Percentiles rank a stretch among this genome's conserved stretches.
Evolutionary conservation across 192 early-diverging fungal species (phyloP).

Genomic region (Gonapodya sp.): DNA sequence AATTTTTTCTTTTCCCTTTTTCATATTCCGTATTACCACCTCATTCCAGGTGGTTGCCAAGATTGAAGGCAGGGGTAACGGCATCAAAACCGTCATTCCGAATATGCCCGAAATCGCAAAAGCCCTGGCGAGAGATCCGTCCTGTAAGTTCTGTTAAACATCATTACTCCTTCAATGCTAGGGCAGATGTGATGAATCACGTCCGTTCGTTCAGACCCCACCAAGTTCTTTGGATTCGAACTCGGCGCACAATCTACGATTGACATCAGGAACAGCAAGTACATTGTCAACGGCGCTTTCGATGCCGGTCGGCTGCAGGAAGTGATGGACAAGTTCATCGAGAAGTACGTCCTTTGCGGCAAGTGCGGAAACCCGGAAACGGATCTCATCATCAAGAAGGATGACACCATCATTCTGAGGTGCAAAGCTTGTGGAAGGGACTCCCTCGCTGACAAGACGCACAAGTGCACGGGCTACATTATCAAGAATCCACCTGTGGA

Average conservation of each 20-base stretch:
- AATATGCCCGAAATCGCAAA: constrained; percentile 94
- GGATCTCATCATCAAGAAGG: constrained; percentile 55
- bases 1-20: background rate
- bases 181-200: background rate
- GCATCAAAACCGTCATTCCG: constrained; percentile 95
- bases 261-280: constrained; percentile 84
- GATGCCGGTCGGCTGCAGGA: constrained; percentile 76
- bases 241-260: constrained; percentile 87
- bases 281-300: constrained; percentile 92
- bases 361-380: constrained; percentile 97
- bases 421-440: constrained; percentile 90
- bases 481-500: constrained; percentile 79
- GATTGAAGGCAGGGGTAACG: constrained; percentile 97
- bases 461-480: constrained; percentile 82
- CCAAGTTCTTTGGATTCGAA: constrained; percentile 91
- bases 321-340: constrained; percentile 82
- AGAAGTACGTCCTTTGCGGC: constrained; percentile 86
- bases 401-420: constrained; percentile 48
- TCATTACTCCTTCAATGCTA: constrained; percentile 6
- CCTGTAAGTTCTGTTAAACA: constrained; percentile 31
- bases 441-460: constrained; percentile 73
- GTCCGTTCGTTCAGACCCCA: constrained; percentile 33
- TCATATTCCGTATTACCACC: background rate
- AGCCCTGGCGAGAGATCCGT: constrained; percentile 74
- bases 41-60: constrained; percentile 34